A percentile compares a stretch with the other conserved stretches of the same genome.
These are phyloP conservation scores for Garcia nutans DNA, from an alignment of 345 rosid genomes.

Conservation along the genomic window DNA sequence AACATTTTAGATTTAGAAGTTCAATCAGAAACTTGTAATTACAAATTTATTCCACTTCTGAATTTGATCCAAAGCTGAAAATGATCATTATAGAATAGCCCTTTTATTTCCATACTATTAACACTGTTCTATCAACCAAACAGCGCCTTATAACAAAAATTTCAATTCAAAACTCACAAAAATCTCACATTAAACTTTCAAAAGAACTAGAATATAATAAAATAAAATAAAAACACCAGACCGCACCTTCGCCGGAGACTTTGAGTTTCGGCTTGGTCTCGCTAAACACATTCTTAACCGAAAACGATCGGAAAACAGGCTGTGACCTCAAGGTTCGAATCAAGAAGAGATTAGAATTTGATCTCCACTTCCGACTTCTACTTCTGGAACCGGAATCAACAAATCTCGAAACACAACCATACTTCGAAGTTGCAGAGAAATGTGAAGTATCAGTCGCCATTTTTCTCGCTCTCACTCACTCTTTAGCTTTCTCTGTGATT, in stretches of 20 bases:
- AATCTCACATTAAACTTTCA: neutral
- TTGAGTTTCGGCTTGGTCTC: conserved; percentile 15
- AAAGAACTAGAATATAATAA: neutral
- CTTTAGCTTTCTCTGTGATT: neutral
- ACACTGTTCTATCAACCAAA: too few relatives aligned
- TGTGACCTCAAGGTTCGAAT: conserved; percentile 13
- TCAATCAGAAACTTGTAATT: too few relatives aligned
- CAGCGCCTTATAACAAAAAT: too few relatives aligned
- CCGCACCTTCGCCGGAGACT: conserved; percentile 4
- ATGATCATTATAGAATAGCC: too few relatives aligned
- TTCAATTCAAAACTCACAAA: too few relatives aligned
- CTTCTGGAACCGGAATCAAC: neutral
- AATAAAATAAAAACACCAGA: neutral
- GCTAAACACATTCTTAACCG: conserved; percentile 24
- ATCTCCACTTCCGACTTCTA: conserved; percentile 10
- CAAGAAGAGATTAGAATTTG: conserved; percentile 23
- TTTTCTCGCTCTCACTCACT: neutral
- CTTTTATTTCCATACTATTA: too few relatives aligned
- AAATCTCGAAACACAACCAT: conserved; percentile 4
- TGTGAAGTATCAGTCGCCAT: conserved; percentile 18
- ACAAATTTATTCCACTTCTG: too few relatives aligned
- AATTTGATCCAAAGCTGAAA: too few relatives aligned
- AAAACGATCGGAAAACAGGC: conserved; percentile 13
- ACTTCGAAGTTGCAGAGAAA: conserved; percentile 9
- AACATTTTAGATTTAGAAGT: too few relatives aligned